Percentiles rank a stretch among this genome's conserved stretches.
phyloP scores from a whole-genome alignment of 192 early-diverging fungal species.

The Gamsiella multidivaricata region DNA sequence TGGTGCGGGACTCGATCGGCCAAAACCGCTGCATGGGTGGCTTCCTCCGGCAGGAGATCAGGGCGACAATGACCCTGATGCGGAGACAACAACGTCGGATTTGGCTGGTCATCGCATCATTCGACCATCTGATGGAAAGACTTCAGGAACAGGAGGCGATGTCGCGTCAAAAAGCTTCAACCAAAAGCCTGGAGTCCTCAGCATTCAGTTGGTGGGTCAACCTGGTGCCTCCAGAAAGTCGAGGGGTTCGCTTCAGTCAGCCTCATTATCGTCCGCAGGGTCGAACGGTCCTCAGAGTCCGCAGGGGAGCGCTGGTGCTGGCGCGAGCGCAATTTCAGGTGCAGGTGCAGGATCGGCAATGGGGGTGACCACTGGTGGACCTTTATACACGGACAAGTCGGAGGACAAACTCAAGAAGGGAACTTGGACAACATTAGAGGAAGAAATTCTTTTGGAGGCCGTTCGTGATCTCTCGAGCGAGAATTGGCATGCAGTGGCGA shows the following conservation, averaged over 20 bases:
- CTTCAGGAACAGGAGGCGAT: neutral
- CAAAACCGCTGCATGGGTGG: slow-evolving; percentile 9
- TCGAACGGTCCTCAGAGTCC: slow-evolving; percentile 17
- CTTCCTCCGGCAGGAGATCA: neutral
- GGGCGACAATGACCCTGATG: neutral
- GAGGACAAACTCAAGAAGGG: slow-evolving; percentile 53
- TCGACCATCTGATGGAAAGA: slow-evolving; percentile 14
- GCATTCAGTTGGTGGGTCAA: neutral
- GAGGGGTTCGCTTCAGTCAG: neutral
- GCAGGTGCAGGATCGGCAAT: neutral
- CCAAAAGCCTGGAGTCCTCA: slow-evolving; percentile 3
- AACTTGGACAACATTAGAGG: slow-evolving; percentile 42
- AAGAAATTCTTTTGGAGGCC: slow-evolving; percentile 42
- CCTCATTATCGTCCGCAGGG: slow-evolving; percentile 5
- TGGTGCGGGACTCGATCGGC: neutral
- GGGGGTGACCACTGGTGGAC: neutral
- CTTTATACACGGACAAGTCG: slow-evolving; percentile 19
- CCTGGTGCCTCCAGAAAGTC: slow-evolving; percentile 3
- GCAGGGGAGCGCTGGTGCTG: neutral
- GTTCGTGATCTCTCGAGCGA: slow-evolving; percentile 39
- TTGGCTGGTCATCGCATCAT: slow-evolving; percentile 21
- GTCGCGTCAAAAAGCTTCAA: neutral
- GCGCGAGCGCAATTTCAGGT: too few species aligned
- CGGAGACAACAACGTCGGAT: neutral
- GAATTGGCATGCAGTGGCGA: slow-evolving; percentile 52